Base-by-base conservation (phyloP, 2,329 filamentous ascomycete species). In the Colletotrichum neosansevieriae region DNA sequence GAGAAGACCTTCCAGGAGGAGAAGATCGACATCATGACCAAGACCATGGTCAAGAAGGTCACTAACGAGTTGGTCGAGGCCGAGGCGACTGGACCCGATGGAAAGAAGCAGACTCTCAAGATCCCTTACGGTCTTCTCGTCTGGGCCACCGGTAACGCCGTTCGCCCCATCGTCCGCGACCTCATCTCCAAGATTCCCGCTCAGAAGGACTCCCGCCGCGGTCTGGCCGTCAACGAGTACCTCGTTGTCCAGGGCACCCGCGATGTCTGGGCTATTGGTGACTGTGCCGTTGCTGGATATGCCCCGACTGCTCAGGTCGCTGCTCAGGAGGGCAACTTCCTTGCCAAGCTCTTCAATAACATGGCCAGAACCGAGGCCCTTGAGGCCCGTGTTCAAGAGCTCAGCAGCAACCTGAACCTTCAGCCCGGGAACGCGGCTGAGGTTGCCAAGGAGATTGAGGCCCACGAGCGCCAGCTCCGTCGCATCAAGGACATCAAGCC, bases 1-100 rank as follows among this genome's bases (percentile, higher is more conserved):
- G 96, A 99, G 84, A 95, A 94, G 82, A 98, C 95, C 53, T 97
- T 99, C 86, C 96, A 97, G 84, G 96, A 99, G 85, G 96, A 99
- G 83, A 94, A 94, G 78, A 99, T 99, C 78, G 91, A 93, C 75
- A 97, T 99, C 83, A 92, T 93, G 82, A 97, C 96, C 75, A 98
- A 98, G 89, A 98, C 96, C 73, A 97, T 97, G 91, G 96, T 99
- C 79, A 98, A 98, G 88, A 94, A 92, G 71, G 96, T 99, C 69
- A 97, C 94, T 36, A 91, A 96, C 76, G 97, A 92, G 82, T 91
- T 89, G 77, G 95, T 99, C 76, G 94, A 98, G 84, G 96, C 95
- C 72, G 93, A 97, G 80, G 89, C 90, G 58, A 91, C 89, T 63
- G 88, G 89, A 59, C 91, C 94, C 17, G 93, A 97, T 74, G 96